Evolutionary conservation across 2,329 filamentous ascomycete genomes (phyloP).

Genomic region (Trichophyton mentagrophytes): DNA sequence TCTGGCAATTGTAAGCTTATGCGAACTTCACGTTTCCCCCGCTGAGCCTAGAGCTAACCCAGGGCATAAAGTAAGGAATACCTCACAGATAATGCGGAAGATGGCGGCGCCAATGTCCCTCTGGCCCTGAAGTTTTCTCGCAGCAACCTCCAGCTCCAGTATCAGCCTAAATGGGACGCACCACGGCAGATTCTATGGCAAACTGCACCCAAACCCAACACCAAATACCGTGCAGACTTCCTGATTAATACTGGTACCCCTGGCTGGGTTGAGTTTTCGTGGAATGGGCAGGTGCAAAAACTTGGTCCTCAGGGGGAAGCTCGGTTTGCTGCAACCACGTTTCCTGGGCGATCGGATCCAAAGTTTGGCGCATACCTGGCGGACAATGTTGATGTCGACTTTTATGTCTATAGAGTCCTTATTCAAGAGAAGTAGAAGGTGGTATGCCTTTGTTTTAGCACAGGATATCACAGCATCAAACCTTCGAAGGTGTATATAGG

Average conservation of each 20-base stretch:
- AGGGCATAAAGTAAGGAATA: constrained; percentile 9
- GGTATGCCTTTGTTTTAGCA: neutral
- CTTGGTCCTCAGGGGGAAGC: constrained; percentile 6
- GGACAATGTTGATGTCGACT: constrained; percentile 7
- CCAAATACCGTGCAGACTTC: constrained; percentile 7
- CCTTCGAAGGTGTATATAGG: too few species aligned
- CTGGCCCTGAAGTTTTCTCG: constrained; percentile 9
- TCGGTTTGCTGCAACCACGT: constrained; percentile 9
- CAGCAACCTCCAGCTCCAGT: constrained; percentile 11
- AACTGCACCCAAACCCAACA: constrained; percentile 1
- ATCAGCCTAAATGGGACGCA: constrained; percentile 9
- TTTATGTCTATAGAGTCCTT: constrained; percentile 8
- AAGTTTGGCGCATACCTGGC: constrained; percentile 11
- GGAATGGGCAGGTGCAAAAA: constrained; percentile 8
- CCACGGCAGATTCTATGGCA: constrained; percentile 10
- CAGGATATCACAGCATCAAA: neutral
- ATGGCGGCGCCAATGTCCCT: constrained; percentile 10
- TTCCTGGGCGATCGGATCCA: constrained; percentile 10
- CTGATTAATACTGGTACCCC: constrained; percentile 8
- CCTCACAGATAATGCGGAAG: constrained; percentile 7
- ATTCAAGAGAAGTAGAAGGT: constrained; percentile 7
- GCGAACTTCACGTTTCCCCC: neutral
- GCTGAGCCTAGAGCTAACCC: neutral
- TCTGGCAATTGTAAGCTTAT: constrained; percentile 11
- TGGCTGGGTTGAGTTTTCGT: constrained; percentile 9